Base-by-base conservation (phyloP, 1,284 basidiomycete genomes). In the Bjerkandera adusta region DNA sequence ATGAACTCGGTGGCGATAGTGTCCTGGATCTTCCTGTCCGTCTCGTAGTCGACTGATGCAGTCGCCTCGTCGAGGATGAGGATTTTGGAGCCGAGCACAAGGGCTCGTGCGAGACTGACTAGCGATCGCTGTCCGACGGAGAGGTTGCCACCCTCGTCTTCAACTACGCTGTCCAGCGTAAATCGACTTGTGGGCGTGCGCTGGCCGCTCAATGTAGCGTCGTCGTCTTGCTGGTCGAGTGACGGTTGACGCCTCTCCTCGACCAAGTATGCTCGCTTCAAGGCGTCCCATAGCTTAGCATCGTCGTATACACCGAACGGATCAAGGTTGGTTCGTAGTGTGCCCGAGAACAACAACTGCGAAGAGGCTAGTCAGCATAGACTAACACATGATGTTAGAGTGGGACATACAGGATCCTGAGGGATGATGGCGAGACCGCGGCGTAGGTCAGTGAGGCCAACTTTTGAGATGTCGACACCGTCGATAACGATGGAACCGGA, bases 131-230 rank as follows among this genome's bases (percentile, higher is more conserved):
- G 62, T 6, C 63, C 63, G 21, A 65, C 60, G 15, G 63, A 65
- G 47, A 96, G 59, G 61, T 95, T 97, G 26, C 70, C 71, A 18
- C 93, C 94, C 62, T 95, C 93, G 52, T 89, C 89, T 51, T 94
- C 90, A 45, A 97, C 79, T 1, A 77, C 68, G 37, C 80, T 88
- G 61, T 96, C 92, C 6, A 95, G 74, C 13, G 77, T 84, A 68
- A 93, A 93, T 29, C 64, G 47, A 30, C 54, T 59, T 2, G 56
- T 50, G 1, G 58, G 57, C 3, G 50, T 48, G 39, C 50, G 54
- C 25, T 54, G 35, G 24, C 59, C 60, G 13, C 46, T 46, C 29
- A 47, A 42, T 13, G 44, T 56, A 30, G 46, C 47, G 20, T 53
- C 56, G 45, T 59, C 58, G 12, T 60, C 56, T 10, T 36, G 32